Percentiles rank a stretch among this genome's conserved stretches.
Conservation (phyloP, 495 filamentous ascomycete species). For the Thermochaetoides thermophila region DNA sequence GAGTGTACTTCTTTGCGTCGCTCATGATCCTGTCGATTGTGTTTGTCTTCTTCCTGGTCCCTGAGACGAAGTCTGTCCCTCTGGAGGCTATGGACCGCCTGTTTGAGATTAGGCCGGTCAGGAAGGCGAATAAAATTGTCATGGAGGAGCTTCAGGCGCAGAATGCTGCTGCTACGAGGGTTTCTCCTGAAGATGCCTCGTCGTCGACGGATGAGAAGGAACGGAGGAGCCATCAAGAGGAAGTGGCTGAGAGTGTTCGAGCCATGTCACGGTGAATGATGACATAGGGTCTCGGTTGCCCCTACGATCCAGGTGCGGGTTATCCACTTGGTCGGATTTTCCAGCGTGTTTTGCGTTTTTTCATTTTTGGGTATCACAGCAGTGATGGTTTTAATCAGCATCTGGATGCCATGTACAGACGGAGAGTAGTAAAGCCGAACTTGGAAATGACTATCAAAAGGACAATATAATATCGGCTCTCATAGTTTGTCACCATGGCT, state of each 20-base stretch:
- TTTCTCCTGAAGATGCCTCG: slow-evolving; percentile 33
- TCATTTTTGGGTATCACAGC: too few species aligned
- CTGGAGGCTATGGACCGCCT: slow-evolving; percentile 43
- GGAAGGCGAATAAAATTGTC: slow-evolving; percentile 36
- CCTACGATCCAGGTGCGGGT: too few species aligned
- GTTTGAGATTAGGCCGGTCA: slow-evolving; percentile 41
- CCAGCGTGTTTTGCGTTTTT: too few species aligned
- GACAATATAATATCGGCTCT: too few species aligned
- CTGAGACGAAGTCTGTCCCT: slow-evolving; percentile 37
- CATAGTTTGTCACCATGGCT: too few species aligned
- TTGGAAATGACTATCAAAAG: too few species aligned
- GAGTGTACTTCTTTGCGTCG: slow-evolving; percentile 64
- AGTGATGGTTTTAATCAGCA: too few species aligned
- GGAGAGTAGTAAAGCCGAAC: too few species aligned
- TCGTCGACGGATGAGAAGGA: slow-evolving; percentile 10
- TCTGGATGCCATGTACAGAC: too few species aligned
- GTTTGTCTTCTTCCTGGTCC: slow-evolving; percentile 42
- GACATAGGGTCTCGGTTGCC: too few species aligned
- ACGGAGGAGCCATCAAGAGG: slow-evolving; percentile 10
- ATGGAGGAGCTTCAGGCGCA: slow-evolving; percentile 34
- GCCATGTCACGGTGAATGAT: too few species aligned
- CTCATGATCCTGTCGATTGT: slow-evolving; percentile 51
- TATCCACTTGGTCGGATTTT: too few species aligned
- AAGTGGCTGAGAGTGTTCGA: slow-evolving; percentile 18
- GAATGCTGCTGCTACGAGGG: slow-evolving; percentile 33